These are phyloP conservation scores for Suillus clintonianus DNA, from an alignment of 768 basidiomycete genomes.

Conservation along the genomic window DNA sequence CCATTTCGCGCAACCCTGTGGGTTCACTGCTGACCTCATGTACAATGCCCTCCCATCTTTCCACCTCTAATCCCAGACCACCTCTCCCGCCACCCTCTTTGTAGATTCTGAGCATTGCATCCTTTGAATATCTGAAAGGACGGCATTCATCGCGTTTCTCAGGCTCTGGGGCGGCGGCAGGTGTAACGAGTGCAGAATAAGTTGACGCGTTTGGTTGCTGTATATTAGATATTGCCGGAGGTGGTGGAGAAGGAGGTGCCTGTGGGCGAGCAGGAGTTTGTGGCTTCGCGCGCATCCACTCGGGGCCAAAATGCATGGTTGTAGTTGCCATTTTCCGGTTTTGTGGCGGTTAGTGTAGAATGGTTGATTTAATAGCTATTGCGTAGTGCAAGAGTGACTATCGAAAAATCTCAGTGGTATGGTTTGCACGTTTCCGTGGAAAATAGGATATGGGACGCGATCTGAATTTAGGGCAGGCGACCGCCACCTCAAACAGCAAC, in stretches of 20 bases:
- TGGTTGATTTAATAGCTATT: slow-evolving; percentile 11
- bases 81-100: slow-evolving; percentile 75
- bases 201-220: slow-evolving; percentile 66
- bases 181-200: slow-evolving; percentile 58
- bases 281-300: slow-evolving; percentile 89
- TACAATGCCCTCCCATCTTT: slow-evolving; percentile 88
- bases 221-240: slow-evolving; percentile 37
- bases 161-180: slow-evolving; percentile 43
- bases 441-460: slow-evolving; percentile 20
- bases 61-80: slow-evolving; percentile 81
- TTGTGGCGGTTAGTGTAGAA: slow-evolving; percentile 8
- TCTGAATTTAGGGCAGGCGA: slow-evolving; percentile 35
- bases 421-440: slow-evolving; percentile 24
- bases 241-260: slow-evolving; percentile 62
- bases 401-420: slow-evolving; percentile 15
- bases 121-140: slow-evolving; percentile 87
- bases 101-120: slow-evolving; percentile 82
- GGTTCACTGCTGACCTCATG: slow-evolving; percentile 76
- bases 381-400: slow-evolving; percentile 17
- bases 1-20: slow-evolving; percentile 74
- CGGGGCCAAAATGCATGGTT: slow-evolving; percentile 89
- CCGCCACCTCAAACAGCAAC: slow-evolving; percentile 1
- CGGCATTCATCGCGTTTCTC: slow-evolving; percentile 66
- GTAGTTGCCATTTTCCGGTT: slow-evolving; percentile 48
- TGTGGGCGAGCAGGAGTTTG: slow-evolving; percentile 54